Conservation (phyloP, 805 yeast species). For the Pichia rugopelliculosa region DNA sequence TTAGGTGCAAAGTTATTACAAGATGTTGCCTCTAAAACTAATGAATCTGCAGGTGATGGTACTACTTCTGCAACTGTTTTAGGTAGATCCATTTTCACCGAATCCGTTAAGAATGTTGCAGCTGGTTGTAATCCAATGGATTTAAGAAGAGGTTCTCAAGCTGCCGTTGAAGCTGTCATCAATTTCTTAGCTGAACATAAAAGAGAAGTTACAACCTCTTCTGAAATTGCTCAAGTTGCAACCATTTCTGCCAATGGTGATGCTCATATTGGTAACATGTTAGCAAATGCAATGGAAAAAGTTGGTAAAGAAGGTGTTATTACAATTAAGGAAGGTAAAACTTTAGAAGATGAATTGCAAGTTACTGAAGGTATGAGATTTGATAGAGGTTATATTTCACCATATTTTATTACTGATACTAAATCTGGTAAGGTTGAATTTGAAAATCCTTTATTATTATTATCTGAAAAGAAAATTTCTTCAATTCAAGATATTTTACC, state of each 20-base stretch:
- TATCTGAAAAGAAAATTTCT: constrained; percentile 89
- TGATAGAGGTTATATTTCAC: constrained; percentile 95
- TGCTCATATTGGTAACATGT: constrained; percentile 77
- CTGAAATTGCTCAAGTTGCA: constrained; percentile 96
- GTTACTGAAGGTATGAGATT: constrained; percentile 98
- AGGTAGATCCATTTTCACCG: constrained; percentile 92
- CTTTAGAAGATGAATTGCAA: constrained; percentile 92
- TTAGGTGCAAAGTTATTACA: constrained; percentile 92
- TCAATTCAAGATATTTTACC: constrained; percentile 89
- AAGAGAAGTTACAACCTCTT: constrained; percentile 88
- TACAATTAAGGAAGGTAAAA: constrained; percentile 95
- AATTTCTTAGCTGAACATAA: constrained; percentile 76
- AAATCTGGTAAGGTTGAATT: constrained; percentile 91
- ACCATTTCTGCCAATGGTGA: constrained; percentile 98
- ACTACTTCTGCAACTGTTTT: constrained; percentile 96
- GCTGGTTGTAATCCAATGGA: constrained; percentile 99
- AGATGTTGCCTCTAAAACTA: constrained; percentile 95
- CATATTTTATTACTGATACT: constrained; percentile 92
- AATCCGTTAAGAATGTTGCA: constrained; percentile 92
- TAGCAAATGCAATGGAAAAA: constrained; percentile 96
- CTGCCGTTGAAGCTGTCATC: constrained; percentile 92
- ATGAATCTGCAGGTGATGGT: constrained; percentile 98
- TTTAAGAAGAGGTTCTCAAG: constrained; percentile 92
- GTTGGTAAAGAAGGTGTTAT: constrained; percentile 99
- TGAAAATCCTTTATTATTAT: constrained; percentile 82